Percentiles rank a stretch among this genome's conserved stretches.
Evolutionary conservation across 164 flowering plant species (phyloP).

Genomic region (Macadamia integrifolia): DNA sequence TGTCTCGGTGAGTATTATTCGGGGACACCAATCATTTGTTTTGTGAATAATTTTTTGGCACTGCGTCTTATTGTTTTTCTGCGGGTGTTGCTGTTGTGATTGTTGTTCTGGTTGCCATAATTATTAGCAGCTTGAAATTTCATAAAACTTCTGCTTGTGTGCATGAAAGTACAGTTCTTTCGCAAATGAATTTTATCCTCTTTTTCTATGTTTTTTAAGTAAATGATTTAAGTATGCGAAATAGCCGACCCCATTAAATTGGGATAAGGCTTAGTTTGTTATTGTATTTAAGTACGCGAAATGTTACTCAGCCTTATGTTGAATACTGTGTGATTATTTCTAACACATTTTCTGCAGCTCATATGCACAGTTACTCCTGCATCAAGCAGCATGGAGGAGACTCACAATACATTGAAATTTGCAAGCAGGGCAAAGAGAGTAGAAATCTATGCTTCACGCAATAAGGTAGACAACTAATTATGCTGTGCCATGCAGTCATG

Average conservation of each 20-base stretch:
- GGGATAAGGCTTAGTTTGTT: too few species aligned
- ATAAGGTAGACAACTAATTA: slow-evolving; percentile 51
- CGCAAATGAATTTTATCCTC: background rate
- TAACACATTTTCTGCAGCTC: slow-evolving; percentile 46
- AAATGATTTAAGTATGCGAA: too few species aligned
- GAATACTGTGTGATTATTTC: slow-evolving; percentile 1
- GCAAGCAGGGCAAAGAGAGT: slow-evolving; percentile 96
- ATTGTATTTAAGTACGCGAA: too few species aligned
- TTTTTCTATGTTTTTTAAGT: background rate
- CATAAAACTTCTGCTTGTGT: background rate
- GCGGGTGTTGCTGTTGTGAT: background rate
- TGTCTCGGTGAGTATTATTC: slow-evolving; percentile 76
- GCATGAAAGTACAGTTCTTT: background rate
- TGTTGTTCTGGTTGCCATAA: background rate
- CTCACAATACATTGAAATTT: slow-evolving; percentile 96
- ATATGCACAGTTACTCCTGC: slow-evolving; percentile 99
- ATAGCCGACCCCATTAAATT: too few species aligned
- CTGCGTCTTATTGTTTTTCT: background rate
- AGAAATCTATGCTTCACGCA: slow-evolving; percentile 93
- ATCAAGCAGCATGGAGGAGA: slow-evolving; percentile 94
- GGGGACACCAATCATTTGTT: background rate
- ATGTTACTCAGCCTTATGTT: background rate
- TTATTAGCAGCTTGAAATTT: background rate
- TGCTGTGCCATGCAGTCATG: background rate
- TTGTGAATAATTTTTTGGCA: slow-evolving; percentile 1